Percentiles rank a stretch among this genome's conserved stretches.
Conservation (phyloP, 2,329 filamentous ascomycete species). For the Alternaria brassicae region DNA sequence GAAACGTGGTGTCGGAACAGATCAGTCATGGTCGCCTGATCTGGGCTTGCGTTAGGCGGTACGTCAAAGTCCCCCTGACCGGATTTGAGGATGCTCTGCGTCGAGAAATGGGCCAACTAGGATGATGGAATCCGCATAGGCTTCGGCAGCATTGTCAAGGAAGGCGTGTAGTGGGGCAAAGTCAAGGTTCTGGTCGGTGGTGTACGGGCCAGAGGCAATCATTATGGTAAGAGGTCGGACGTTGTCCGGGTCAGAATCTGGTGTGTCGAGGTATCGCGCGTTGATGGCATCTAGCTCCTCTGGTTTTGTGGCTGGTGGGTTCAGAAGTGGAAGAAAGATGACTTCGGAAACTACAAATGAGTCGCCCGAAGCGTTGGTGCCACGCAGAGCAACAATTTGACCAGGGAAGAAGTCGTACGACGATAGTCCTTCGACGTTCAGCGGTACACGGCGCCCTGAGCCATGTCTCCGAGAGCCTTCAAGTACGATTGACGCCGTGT, state of each 20-base stretch:
- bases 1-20: conserved; percentile 85
- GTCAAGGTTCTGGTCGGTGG: conserved; percentile 87
- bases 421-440: conserved; percentile 74
- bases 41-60: conserved; percentile 59
- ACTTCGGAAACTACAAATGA: conserved; percentile 83
- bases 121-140: conserved; percentile 78
- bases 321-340: conserved; percentile 75
- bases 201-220: conserved; percentile 86
- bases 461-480: conserved; percentile 87
- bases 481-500: conserved; percentile 81
- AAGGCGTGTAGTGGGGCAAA: conserved; percentile 87
- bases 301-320: conserved; percentile 73
- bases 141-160: conserved; percentile 76
- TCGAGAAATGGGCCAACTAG: conserved; percentile 90
- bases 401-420: conserved; percentile 90
- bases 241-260: conserved; percentile 59
- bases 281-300: conserved; percentile 72
- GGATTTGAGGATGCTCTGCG: conserved; percentile 85
- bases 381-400: conserved; percentile 86
- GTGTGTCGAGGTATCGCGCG: conserved; percentile 70
- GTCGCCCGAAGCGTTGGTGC: conserved; percentile 84
- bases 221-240: conserved; percentile 75
- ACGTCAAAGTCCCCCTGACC: conserved; percentile 58
- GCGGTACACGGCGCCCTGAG: conserved; percentile 78
- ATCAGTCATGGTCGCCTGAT: conserved; percentile 79